A percentile compares a stretch with the other conserved stretches of the same genome.
Evolutionary conservation across 1,284 basidiomycete genomes (phyloP).

Genomic region (Porphyrellus sp.): DNA sequence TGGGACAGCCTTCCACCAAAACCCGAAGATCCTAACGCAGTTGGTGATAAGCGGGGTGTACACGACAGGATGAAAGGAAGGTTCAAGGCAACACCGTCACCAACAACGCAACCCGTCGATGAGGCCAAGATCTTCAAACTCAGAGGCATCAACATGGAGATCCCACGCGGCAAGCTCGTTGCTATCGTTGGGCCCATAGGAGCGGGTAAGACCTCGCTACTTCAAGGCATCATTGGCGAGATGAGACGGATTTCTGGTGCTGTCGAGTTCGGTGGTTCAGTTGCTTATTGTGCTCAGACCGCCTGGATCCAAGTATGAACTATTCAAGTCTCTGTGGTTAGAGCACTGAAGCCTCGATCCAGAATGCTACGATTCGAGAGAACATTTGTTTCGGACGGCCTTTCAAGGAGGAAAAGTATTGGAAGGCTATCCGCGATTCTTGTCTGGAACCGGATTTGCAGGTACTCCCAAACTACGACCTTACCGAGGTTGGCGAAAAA

Average conservation of each 20-base stretch:
- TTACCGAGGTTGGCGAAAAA: conserved; percentile 91
- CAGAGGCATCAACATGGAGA: conserved; percentile 55
- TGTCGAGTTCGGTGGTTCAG: conserved; percentile 66
- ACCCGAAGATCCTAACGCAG: conserved; percentile 35
- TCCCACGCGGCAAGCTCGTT: conserved; percentile 71
- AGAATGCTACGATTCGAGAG: conserved; percentile 72
- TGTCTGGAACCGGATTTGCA: conserved; percentile 65
- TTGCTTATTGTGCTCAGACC: conserved; percentile 81
- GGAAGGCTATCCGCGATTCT: conserved; percentile 57
- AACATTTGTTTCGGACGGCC: conserved; percentile 76
- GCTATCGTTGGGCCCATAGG: conserved; percentile 76
- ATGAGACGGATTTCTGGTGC: conserved; percentile 66
- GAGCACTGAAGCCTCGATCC: neutral
- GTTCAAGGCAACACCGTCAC: neutral
- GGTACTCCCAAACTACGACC: conserved; percentile 65
- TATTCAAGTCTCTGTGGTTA: neutral
- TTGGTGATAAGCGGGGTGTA: neutral
- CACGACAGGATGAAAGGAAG: conserved; percentile 3
- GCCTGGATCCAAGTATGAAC: conserved; percentile 79
- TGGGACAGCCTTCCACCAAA: conserved; percentile 79
- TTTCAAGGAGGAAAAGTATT: conserved; percentile 64
- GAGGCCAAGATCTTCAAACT: conserved; percentile 23
- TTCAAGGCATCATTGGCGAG: conserved; percentile 79
- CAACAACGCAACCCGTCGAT: conserved; percentile 2
- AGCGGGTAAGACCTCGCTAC: conserved; percentile 68